Base-by-base conservation (phyloP, 2,329 filamentous ascomycete genomes). In the Myriosclerotinia scirpicola region DNA sequence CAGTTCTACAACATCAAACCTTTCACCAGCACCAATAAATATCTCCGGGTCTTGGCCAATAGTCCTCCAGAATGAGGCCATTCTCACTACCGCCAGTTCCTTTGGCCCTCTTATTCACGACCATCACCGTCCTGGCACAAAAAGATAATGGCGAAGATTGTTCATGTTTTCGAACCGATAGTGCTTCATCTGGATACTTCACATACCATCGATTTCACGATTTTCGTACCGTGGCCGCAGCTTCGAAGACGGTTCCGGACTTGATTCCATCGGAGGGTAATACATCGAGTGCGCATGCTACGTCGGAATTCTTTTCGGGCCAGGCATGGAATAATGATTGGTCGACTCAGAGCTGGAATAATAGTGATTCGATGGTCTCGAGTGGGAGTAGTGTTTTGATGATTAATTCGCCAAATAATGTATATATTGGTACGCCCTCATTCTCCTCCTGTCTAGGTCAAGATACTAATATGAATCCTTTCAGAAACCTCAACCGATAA, bases 151-250 rank as follows among this genome's bases (percentile, higher is more conserved):
- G 66, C 9, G 65, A 71, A 34, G 71, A 69, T 48, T 75, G 73
- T 58, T 68, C 69, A 20, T 75, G 74, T 58, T 75, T 74, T 46
- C 70, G 63, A 26, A 75, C 74, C 6, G 73, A 73, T 65, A 70
- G 67, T 36, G 67, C 72, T 1, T 73, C 74, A 2, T 61, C 63
- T n/a, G 71, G 70, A 30, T 74, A 75, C 58, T 75, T 74, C 61
- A 69, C 68, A 34, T 71, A 70, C 54, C 73, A 75, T 40, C 68
- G 72, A n/a, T 75, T 75, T 60, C 69, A 72, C 52, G 74, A 75
- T 60, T 75, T 68, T 65, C 65, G 74, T 46, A 71, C 73, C 42
- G 52, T 75, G 6, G 55, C 66, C 9, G 44, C 55, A 26, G 62
- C 53, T 30, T 63, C 70, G 4, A 34, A 55, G 1, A 56, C 62